phyloP scores from a whole-genome alignment of 495 filamentous ascomycete species.

The Trichoderma reesei region DNA sequence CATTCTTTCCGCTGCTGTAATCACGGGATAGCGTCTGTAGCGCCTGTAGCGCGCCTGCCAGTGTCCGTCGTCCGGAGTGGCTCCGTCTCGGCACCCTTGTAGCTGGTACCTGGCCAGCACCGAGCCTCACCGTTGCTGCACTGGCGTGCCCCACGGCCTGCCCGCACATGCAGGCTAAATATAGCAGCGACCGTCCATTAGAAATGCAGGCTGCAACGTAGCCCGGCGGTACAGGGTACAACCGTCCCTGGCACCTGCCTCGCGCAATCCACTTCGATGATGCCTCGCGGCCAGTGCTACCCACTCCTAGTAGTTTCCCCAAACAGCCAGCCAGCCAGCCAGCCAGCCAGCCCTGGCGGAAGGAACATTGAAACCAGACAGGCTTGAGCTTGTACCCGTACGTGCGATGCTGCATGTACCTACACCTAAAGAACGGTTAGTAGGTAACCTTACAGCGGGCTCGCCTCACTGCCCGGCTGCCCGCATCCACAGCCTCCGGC shows the following conservation, averaged over 20 bases:
- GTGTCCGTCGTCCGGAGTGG: no score
- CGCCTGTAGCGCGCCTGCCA: no score
- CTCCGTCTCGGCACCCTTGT: not conserved
- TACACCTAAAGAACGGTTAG: not conserved
- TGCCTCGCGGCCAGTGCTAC: not conserved
- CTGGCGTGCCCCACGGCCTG: not conserved
- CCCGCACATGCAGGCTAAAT: not conserved
- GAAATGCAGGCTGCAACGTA: not conserved
- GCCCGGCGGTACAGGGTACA: not conserved
- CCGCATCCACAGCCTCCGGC: not conserved
- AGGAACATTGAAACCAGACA: no score
- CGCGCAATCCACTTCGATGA: not conserved
- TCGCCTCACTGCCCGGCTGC: not conserved
- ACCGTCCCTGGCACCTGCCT: not conserved
- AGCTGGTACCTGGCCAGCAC: not conserved
- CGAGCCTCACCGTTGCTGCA: not conserved
- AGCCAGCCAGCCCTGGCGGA: not conserved
- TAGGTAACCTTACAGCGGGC: not conserved
- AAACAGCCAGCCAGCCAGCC: not conserved
- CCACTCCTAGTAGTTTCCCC: not conserved
- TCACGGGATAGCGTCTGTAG: no score
- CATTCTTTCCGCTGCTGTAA: no score
- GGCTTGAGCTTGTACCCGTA: no score
- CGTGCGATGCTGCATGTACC: no score
- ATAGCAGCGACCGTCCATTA: not conserved